phyloP scores from a whole-genome alignment of 352 stramenopile genomes.

The Pilasporangium apinafurcum region DNA sequence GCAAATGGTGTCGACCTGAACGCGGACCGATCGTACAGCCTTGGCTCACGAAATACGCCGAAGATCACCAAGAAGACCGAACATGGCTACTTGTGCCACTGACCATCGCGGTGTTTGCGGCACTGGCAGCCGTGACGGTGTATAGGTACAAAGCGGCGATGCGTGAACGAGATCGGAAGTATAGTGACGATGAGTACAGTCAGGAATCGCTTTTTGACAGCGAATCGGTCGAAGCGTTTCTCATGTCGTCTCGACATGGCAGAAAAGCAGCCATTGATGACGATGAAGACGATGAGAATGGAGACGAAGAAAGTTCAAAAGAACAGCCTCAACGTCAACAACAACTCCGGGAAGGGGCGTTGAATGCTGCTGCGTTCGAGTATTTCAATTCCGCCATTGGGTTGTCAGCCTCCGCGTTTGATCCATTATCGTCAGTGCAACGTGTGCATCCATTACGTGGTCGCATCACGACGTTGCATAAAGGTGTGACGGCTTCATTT shows the following conservation, averaged over 20 bases:
- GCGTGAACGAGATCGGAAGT: conserved; percentile 17
- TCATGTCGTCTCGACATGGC: conserved; percentile 11
- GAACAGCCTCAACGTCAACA: conserved; percentile 13
- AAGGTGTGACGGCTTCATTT: conserved; percentile 16
- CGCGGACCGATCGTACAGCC: conserved; percentile 25
- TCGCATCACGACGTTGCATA: conserved; percentile 1
- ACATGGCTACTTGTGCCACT: conserved; percentile 56
- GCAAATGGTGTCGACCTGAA: conserved; percentile 28
- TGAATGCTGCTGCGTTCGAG: conserved; percentile 43
- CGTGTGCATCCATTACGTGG: conserved; percentile 19
- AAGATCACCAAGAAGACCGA: conserved; percentile 39
- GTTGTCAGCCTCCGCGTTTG: conserved; percentile 46
- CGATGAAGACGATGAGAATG: not conserved
- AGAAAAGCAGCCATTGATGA: not conserved
- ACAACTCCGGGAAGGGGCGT: conserved; percentile 22
- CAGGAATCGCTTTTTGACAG: conserved; percentile 33
- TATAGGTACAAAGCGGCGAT: conserved; percentile 43
- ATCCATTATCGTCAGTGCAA: conserved; percentile 22
- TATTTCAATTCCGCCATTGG: conserved; percentile 57
- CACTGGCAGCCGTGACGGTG: conserved; percentile 32
- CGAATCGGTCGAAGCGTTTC: conserved; percentile 35
- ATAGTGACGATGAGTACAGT: conserved; percentile 30
- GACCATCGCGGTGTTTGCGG: conserved; percentile 42
- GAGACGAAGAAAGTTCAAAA: conserved; percentile 7
- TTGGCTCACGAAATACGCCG: conserved; percentile 51